Conservation (phyloP, 768 basidiomycete species). For the Macrolepiota fuliginosa region DNA sequence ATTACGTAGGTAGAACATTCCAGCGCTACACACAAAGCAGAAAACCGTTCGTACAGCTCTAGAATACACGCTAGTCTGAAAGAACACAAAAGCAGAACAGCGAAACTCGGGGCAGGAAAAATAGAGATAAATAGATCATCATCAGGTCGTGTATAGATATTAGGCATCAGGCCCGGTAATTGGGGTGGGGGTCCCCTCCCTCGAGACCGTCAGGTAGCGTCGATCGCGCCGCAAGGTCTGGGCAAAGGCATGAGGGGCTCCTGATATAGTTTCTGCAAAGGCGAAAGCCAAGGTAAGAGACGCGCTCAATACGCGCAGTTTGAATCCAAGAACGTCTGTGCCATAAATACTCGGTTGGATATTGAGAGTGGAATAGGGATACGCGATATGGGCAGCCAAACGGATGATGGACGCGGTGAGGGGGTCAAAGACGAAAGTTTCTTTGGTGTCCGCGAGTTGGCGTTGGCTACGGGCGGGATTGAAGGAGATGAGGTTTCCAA, state of each 20-base stretch:
- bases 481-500: conserved; percentile 65
- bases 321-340: conserved; percentile 52
- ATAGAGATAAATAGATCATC: conserved; percentile 8
- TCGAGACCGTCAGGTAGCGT: conserved; percentile 8
- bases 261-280: conserved; percentile 61
- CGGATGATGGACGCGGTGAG: conserved; percentile 65
- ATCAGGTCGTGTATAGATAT: neutral
- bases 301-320: conserved; percentile 56
- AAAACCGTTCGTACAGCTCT: conserved; percentile 2
- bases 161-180: neutral
- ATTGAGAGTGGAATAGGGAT: conserved; percentile 41
- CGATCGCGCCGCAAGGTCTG: conserved; percentile 27
- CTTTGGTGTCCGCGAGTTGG: neutral
- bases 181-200: neutral
- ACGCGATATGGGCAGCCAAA: conserved; percentile 58
- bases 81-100: conserved; percentile 14
- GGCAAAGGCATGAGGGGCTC: conserved; percentile 38
- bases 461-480: conserved; percentile 29
- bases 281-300: conserved; percentile 60
- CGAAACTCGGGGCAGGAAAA: conserved; percentile 13
- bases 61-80: conserved; percentile 12
- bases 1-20: neutral
- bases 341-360: conserved; percentile 27
- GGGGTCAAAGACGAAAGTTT: conserved; percentile 47
- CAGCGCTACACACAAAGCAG: conserved; percentile 2